A percentile compares a stretch with the other conserved stretches of the same genome.
These are phyloP conservation scores for Cryptomeria japonica DNA, from an alignment of 75 land plant genomes.

Conservation along the genomic window DNA sequence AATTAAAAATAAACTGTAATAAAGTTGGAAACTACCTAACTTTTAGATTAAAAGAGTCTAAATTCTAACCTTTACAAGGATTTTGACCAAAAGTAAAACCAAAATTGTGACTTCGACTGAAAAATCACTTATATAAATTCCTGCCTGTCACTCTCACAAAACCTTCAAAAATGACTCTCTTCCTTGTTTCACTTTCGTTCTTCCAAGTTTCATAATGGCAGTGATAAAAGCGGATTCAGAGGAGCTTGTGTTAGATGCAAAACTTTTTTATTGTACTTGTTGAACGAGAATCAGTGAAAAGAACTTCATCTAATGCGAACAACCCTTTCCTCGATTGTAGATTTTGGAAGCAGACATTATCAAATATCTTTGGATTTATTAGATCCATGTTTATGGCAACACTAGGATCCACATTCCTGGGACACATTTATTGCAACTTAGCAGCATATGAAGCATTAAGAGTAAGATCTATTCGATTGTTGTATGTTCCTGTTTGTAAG, in stretches of 20 bases:
- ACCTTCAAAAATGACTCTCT: too few relatives aligned
- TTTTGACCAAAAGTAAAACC: too few relatives aligned
- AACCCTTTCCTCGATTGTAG: conserved; percentile 50
- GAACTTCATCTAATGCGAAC: conserved; percentile 57
- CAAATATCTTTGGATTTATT: conserved; percentile 49
- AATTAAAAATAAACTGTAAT: too few relatives aligned
- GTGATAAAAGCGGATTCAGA: conserved; percentile 43
- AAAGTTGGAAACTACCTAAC: too few relatives aligned
- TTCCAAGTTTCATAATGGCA: conserved; percentile 64
- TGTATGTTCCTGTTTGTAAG: conserved; percentile 55
- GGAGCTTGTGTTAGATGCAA: conserved; percentile 33
- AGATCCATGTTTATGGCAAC: conserved; percentile 58
- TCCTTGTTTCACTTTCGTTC: conserved; percentile 56
- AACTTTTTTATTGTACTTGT: conserved; percentile 27
- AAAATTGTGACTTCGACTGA: too few relatives aligned
- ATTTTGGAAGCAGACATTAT: conserved; percentile 61
- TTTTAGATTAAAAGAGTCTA: too few relatives aligned
- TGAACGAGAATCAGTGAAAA: conserved; percentile 48
- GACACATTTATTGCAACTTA: conserved; percentile 41
- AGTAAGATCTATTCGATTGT: conserved; percentile 42
- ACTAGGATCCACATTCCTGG: conserved; percentile 42
- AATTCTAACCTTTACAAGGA: too few relatives aligned
- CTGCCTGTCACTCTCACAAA: too few relatives aligned
- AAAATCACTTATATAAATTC: too few relatives aligned
- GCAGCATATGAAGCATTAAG: conserved; percentile 43